A percentile compares a stretch with the other conserved stretches of the same genome.
Conservation (phyloP, 2,329 filamentous ascomycete species). For the Hortaea sp. region DNA sequence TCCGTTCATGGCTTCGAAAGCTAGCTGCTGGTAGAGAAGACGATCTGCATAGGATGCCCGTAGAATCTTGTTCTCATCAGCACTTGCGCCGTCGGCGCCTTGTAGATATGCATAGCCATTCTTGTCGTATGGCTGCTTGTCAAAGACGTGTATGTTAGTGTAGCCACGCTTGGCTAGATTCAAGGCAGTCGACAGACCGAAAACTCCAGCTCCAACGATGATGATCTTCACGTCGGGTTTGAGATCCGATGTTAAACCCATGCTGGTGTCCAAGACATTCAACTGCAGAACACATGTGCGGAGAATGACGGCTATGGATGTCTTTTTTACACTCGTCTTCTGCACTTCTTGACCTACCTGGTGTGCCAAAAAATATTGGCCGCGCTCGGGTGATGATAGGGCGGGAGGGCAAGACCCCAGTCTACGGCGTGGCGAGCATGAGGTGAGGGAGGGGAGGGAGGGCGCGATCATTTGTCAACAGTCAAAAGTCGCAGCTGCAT, state of each 20-base stretch:
- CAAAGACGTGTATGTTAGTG: slow-evolving; percentile 10
- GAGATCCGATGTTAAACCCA: background rate
- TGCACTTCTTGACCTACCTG: too few species aligned
- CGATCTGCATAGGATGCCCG: slow-evolving; percentile 66
- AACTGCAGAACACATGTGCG: too few species aligned
- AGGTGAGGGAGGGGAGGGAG: too few species aligned
- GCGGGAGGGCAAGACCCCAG: too few species aligned
- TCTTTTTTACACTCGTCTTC: too few species aligned
- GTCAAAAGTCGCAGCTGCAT: too few species aligned
- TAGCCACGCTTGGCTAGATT: slow-evolving; percentile 11
- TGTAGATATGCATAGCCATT: slow-evolving; percentile 28
- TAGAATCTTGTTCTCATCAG: slow-evolving; percentile 44
- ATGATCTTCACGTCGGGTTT: slow-evolving; percentile 7
- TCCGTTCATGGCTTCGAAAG: slow-evolving; percentile 52
- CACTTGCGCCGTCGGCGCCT: slow-evolving; percentile 33
- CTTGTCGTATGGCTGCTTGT: slow-evolving; percentile 18
- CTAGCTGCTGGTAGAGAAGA: slow-evolving; percentile 55
- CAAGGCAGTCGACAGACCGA: slow-evolving; percentile 53
- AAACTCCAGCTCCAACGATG: slow-evolving; percentile 28
- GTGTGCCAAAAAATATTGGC: too few species aligned
- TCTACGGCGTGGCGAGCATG: too few species aligned
- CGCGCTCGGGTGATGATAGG: too few species aligned
- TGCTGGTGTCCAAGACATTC: too few species aligned
- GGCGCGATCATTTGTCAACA: too few species aligned
- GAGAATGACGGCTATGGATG: too few species aligned